phyloP scores from a whole-genome alignment of 2,329 filamentous ascomycete species.

The Fusarium sp. region DNA sequence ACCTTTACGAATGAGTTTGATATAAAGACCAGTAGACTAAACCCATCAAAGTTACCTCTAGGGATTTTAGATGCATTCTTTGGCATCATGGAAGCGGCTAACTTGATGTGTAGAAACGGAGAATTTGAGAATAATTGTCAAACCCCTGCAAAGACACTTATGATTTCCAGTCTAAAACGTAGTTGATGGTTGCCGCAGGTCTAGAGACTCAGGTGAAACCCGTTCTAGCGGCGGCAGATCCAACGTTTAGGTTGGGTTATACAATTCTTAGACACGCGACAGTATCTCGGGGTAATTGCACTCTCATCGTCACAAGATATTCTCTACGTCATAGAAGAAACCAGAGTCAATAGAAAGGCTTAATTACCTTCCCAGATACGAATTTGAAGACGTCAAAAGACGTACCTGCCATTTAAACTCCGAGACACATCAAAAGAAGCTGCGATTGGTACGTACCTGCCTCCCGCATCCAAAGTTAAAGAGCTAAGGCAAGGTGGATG shows the following conservation, averaged over 20 bases:
- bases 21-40: neutral
- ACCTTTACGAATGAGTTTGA: neutral
- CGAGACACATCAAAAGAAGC: neutral
- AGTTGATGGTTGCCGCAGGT: neutral
- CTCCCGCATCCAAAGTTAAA: neutral
- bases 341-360: neutral
- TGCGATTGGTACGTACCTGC: slow-evolving; percentile 34
- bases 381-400: neutral
- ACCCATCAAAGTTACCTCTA: too few species aligned
- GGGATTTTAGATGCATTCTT: neutral
- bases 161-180: slow-evolving; percentile 1
- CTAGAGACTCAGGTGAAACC: neutral
- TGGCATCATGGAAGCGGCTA: neutral
- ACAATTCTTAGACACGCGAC: neutral
- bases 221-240: slow-evolving; percentile 7
- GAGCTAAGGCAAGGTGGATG: slow-evolving; percentile 23
- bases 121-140: neutral
- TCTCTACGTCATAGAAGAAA: neutral
- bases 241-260: neutral
- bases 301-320: neutral
- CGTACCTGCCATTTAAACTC: neutral
- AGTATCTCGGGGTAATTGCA: neutral
- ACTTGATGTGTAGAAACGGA: neutral
- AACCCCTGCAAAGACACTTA: neutral
- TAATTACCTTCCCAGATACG: neutral